Evolutionary conservation across 257 asterid species (phyloP).

Genomic region (Coffea canephora): DNA sequence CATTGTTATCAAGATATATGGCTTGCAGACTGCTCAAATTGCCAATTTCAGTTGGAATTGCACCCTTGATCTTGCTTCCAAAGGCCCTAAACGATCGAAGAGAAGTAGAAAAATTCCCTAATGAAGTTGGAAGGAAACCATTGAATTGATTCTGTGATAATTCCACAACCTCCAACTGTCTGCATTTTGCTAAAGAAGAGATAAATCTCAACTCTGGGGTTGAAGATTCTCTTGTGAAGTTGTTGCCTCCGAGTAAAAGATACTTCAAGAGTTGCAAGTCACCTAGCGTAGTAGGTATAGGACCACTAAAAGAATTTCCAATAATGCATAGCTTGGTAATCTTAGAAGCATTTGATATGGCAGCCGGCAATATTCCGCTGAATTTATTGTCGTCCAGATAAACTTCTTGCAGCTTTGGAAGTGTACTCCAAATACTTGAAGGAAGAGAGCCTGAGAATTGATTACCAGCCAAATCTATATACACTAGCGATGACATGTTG

Average conservation of each 20-base stretch:
- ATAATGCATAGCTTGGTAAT: conserved; percentile 20
- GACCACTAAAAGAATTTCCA: conserved; percentile 32
- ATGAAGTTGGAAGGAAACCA: conserved; percentile 44
- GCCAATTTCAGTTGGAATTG: conserved; percentile 50
- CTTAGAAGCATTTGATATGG: conserved; percentile 45
- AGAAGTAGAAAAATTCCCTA: conserved; percentile 47
- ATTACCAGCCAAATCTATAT: conserved; percentile 18
- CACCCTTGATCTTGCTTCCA: conserved; percentile 33
- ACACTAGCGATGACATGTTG: conserved; percentile 23
- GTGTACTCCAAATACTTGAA: conserved; percentile 21
- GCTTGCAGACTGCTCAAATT: conserved; percentile 32
- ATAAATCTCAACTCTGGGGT: conserved; percentile 30
- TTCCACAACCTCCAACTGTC: conserved; percentile 16
- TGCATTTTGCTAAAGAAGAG: conserved; percentile 43
- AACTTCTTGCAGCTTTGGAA: background rate
- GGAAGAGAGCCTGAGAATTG: conserved; percentile 43
- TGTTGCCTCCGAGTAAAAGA: conserved; percentile 33
- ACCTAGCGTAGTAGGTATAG: conserved; percentile 38
- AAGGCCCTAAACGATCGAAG: conserved; percentile 29
- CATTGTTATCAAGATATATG: conserved; percentile 37
- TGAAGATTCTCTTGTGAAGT: conserved; percentile 37
- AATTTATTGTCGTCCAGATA: conserved; percentile 25
- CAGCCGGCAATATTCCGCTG: conserved; percentile 43
- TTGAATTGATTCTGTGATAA: conserved; percentile 38
- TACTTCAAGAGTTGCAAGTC: conserved; percentile 23